These are phyloP conservation scores for Mycosphaerella sp. DNA, from an alignment of 2,329 filamentous ascomycete species.

Conservation along the genomic window DNA sequence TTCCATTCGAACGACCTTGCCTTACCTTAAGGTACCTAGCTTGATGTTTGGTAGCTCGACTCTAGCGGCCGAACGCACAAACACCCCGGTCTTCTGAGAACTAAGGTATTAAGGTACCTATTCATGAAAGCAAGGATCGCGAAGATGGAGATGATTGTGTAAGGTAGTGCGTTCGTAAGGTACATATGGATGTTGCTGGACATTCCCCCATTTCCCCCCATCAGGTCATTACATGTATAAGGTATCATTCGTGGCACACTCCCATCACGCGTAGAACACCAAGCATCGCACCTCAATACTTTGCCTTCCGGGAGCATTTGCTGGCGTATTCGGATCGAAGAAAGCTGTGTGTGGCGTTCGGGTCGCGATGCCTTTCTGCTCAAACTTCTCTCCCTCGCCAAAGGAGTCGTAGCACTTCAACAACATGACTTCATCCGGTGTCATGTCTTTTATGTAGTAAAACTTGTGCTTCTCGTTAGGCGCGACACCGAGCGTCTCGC, in stretches of 20 bases:
- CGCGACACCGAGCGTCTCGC: slow-evolving; percentile 57
- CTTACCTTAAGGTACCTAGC: too few species aligned
- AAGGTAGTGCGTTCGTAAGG: too few species aligned
- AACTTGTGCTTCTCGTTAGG: slow-evolving; percentile 55
- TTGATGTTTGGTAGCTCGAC: too few species aligned
- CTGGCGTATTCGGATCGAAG: slow-evolving; percentile 63
- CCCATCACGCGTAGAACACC: slow-evolving; percentile 52
- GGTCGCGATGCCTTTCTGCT: slow-evolving; percentile 38
- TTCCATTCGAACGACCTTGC: too few species aligned
- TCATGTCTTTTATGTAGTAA: slow-evolving; percentile 64
- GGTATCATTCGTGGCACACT: background rate
- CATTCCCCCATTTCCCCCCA: too few species aligned
- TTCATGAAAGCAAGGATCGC: too few species aligned
- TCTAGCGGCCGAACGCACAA: too few species aligned
- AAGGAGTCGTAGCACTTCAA: slow-evolving; percentile 47
- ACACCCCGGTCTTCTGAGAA: too few species aligned
- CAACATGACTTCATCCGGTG: slow-evolving; percentile 49
- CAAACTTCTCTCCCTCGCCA: slow-evolving; percentile 38
- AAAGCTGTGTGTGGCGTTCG: slow-evolving; percentile 70
- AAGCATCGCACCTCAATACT: slow-evolving; percentile 83
- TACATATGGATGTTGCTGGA: too few species aligned
- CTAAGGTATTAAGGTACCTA: too few species aligned
- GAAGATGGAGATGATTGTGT: too few species aligned
- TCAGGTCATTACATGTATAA: too few species aligned
- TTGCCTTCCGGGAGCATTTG: slow-evolving; percentile 66